phyloP scores from a whole-genome alignment of 176 grass and related monocot species.

The Rhynchospora pubera region DNA sequence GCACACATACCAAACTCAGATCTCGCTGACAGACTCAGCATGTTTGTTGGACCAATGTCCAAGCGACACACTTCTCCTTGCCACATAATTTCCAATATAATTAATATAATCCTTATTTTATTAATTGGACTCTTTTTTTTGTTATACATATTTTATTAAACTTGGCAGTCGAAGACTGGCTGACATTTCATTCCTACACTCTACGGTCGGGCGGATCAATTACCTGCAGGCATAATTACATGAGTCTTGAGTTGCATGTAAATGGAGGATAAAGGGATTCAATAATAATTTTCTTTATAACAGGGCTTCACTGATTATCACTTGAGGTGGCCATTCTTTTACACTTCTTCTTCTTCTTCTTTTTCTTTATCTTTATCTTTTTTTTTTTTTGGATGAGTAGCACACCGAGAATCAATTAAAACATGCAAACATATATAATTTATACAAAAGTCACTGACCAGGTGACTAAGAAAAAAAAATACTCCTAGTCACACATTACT shows the following conservation, averaged over 20 bases:
- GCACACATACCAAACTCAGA: constrained; percentile 20
- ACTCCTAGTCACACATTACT: no score
- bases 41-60: constrained; percentile 12
- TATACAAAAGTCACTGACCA: no score
- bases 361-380: no score
- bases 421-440: no score
- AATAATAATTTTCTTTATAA: no score
- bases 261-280: not conserved
- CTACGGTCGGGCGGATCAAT: not conserved
- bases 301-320: no score
- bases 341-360: no score
- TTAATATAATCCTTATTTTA: not conserved
- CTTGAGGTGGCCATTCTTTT: no score
- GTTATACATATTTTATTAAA: not conserved
- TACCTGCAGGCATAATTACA: not conserved
- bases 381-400: no score
- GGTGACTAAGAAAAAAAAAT: no score
- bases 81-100: not conserved
- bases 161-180: not conserved
- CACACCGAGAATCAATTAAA: no score
- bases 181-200: not conserved
- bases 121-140: no score
- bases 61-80: not conserved
- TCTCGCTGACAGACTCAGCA: constrained; percentile 17
- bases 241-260: not conserved